Conservation (phyloP, 352 stramenopile species). For the Pythium phragmiticola region DNA sequence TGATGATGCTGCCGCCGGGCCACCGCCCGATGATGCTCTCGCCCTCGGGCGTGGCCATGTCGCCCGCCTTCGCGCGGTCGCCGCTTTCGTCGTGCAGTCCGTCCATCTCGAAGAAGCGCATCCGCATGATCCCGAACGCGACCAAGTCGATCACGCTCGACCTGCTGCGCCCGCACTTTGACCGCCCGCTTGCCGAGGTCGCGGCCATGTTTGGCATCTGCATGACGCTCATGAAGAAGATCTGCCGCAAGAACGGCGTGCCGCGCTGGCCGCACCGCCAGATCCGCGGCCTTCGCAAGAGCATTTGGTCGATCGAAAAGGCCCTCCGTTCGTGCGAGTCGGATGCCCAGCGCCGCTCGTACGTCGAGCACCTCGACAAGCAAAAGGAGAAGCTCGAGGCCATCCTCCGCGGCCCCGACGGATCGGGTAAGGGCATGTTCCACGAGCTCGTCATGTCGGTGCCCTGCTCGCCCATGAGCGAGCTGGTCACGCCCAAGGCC, state of each 20-base stretch:
- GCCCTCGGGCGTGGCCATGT: slow-evolving; percentile 20
- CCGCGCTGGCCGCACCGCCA: slow-evolving; percentile 73
- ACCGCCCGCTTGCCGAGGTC: slow-evolving; percentile 73
- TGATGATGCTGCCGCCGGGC: slow-evolving; percentile 26
- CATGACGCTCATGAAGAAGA: slow-evolving; percentile 86
- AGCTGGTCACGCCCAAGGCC: slow-evolving; percentile 36
- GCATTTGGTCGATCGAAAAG: slow-evolving; percentile 82
- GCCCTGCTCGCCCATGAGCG: slow-evolving; percentile 54
- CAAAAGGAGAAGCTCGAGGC: slow-evolving; percentile 69
- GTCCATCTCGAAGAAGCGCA: slow-evolving; percentile 59
- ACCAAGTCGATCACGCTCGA: slow-evolving; percentile 78
- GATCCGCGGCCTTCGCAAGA: slow-evolving; percentile 71
- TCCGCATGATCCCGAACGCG: slow-evolving; percentile 68
- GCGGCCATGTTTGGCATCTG: slow-evolving; percentile 77
- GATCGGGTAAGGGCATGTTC: slow-evolving; percentile 47
- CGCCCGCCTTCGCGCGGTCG: slow-evolving; percentile 15
- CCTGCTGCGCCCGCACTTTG: slow-evolving; percentile 70
- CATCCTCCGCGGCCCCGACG: slow-evolving; percentile 59
- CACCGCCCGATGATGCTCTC: slow-evolving; percentile 29
- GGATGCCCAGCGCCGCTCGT: slow-evolving; percentile 58
- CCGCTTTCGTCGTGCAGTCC: slow-evolving; percentile 24
- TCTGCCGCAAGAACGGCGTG: slow-evolving; percentile 78
- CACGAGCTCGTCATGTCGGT: slow-evolving; percentile 59
- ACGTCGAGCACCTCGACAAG: slow-evolving; percentile 73
- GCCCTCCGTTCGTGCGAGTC: slow-evolving; percentile 63